These are phyloP conservation scores for Friedmanniomyces simplex DNA, from an alignment of 495 filamentous ascomycete genomes.

Conservation along the genomic window DNA sequence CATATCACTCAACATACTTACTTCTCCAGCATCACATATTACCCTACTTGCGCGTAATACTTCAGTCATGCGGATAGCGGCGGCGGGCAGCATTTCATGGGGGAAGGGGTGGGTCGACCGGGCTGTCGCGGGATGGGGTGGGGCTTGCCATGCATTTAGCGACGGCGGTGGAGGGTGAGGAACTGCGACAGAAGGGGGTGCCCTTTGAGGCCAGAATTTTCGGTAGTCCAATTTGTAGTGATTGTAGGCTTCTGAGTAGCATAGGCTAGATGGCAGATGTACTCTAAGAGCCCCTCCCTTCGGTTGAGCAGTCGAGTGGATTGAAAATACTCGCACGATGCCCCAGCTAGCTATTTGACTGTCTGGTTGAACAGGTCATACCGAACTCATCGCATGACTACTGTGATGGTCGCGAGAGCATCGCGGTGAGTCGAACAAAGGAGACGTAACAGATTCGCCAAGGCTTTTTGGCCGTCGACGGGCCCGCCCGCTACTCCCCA, in stretches of 20 bases:
- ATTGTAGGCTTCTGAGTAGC: neutral
- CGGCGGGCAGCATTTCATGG: neutral
- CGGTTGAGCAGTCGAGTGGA: no score
- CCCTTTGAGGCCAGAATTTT: neutral
- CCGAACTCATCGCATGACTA: no score
- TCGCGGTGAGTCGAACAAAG: no score
- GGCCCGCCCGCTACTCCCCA: neutral
- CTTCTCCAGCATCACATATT: constrained; percentile 11
- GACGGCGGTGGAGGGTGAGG: constrained; percentile 7
- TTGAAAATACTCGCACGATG: no score
- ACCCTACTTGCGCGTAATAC: neutral
- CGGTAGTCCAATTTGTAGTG: neutral
- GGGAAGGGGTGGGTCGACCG: neutral
- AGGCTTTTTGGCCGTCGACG: neutral
- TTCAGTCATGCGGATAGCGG: constrained; percentile 1
- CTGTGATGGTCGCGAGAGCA: no score
- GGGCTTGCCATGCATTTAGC: constrained; percentile 9
- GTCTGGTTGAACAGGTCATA: no score
- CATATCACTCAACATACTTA: constrained; percentile 12
- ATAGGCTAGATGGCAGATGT: constrained; percentile 1
- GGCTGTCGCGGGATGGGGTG: neutral
- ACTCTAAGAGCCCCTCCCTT: neutral
- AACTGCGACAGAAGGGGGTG: neutral
- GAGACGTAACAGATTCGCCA: neutral
- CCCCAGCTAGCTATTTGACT: no score